Percentiles rank a stretch among this genome's conserved stretches.
These are phyloP conservation scores for Hylodesmum podocarpum DNA, from an alignment of 306 rosid genomes.

Conservation along the genomic window DNA sequence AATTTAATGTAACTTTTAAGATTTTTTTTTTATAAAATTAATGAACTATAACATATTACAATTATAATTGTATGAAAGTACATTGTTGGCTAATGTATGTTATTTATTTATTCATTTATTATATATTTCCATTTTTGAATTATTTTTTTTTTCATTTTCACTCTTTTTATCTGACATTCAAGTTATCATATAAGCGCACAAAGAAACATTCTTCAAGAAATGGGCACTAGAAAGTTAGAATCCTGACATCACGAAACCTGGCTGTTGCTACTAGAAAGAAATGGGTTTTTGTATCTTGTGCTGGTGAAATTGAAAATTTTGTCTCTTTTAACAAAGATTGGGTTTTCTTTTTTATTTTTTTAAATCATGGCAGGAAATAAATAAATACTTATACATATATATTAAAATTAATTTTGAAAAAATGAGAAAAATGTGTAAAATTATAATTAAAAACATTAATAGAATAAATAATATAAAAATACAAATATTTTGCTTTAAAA, in stretches of 20 bases:
- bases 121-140: too few relatives aligned
- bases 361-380: not conserved
- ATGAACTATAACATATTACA: not conserved
- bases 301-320: not conserved
- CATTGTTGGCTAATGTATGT: not conserved
- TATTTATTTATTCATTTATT: not conserved
- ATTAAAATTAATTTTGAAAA: not conserved
- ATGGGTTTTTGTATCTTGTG: too few relatives aligned
- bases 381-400: not conserved
- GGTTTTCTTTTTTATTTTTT: not conserved
- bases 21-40: not conserved
- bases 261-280: not conserved
- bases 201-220: not conserved
- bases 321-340: not conserved
- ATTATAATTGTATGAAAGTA: too few relatives aligned
- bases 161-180: too few relatives aligned
- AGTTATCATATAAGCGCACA: not conserved
- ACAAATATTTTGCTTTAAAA: not conserved
- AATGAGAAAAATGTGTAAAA: not conserved
- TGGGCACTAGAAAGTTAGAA: not conserved
- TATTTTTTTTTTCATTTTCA: too few relatives aligned
- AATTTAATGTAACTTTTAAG: not conserved
- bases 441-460: not conserved
- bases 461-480: too few relatives aligned
- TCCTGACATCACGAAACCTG: not conserved